phyloP scores from a whole-genome alignment of 805 yeast species.

The Schwanniomyces polymorphus region DNA sequence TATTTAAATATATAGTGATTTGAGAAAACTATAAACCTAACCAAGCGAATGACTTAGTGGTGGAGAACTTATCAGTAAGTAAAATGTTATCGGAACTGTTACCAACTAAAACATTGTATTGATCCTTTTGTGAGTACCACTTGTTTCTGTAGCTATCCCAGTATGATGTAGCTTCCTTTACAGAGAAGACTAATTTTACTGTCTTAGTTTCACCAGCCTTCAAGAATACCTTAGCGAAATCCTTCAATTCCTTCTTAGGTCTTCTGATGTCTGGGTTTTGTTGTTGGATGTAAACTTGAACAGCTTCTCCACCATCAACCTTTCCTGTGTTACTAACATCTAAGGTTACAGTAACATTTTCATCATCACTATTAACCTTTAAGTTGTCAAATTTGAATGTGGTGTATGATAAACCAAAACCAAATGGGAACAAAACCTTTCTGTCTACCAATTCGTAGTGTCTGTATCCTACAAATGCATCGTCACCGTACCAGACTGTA shows the following conservation, averaged over 20 bases:
- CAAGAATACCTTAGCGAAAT: slow-evolving; percentile 50
- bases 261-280: slow-evolving; percentile 41
- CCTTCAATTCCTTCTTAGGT: slow-evolving; percentile 62
- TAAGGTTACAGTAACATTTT: slow-evolving; percentile 31
- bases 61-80: slow-evolving; percentile 16
- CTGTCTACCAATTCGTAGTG: slow-evolving; percentile 54
- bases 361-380: slow-evolving; percentile 24
- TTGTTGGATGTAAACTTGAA: slow-evolving; percentile 52
- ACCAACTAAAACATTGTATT: slow-evolving; percentile 50
- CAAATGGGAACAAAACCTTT: slow-evolving; percentile 59
- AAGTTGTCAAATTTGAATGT: slow-evolving; percentile 44
- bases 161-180: slow-evolving; percentile 54
- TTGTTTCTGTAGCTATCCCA: slow-evolving; percentile 48
- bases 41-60: slow-evolving; percentile 10
- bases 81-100: slow-evolving; percentile 30
- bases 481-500: slow-evolving; percentile 61
- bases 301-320: slow-evolving; percentile 52
- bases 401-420: slow-evolving; percentile 63
- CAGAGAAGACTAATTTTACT: slow-evolving; percentile 36
- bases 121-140: slow-evolving; percentile 55
- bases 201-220: slow-evolving; percentile 43
- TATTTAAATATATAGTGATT: too few species aligned
- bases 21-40: slow-evolving; percentile 3
- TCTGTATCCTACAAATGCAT: slow-evolving; percentile 63
- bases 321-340: slow-evolving; percentile 50